Percentiles rank a stretch among this genome's conserved stretches.
Evolutionary conservation across 306 rosid species (phyloP).

Genomic region (Lithocarpus polystachyus): DNA sequence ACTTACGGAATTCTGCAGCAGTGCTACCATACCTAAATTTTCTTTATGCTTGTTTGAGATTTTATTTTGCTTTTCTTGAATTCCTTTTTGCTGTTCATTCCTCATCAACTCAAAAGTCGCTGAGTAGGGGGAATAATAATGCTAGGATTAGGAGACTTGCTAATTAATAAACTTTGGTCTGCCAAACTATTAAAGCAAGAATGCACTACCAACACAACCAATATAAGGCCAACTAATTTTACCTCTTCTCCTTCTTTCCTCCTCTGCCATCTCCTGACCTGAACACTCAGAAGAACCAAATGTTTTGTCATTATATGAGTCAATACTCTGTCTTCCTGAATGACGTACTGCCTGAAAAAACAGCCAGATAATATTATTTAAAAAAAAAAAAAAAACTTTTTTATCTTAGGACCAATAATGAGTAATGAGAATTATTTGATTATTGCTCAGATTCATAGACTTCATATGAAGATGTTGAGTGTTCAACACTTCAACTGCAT

Average conservation of each 20-base stretch:
- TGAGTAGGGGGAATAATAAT: neutral
- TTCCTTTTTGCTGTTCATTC: neutral
- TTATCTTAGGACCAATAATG: neutral
- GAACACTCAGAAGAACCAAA: conserved; percentile 28
- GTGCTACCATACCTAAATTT: neutral
- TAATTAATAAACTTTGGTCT: neutral
- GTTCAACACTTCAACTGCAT: neutral
- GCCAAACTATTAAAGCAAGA: conserved; percentile 5
- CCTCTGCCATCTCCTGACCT: conserved; percentile 19
- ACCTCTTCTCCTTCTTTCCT: conserved; percentile 22
- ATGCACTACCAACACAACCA: neutral
- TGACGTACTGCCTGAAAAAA: conserved; percentile 38
- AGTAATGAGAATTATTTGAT: neutral
- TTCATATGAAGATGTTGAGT: neutral
- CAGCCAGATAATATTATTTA: neutral
- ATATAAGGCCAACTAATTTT: neutral
- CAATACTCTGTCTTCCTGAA: conserved; percentile 15
- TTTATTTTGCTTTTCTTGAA: conserved; percentile 4
- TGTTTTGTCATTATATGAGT: conserved; percentile 12
- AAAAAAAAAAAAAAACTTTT: neutral
- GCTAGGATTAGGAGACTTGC: neutral
- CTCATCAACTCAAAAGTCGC: conserved; percentile 12
- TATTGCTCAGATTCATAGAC: neutral
- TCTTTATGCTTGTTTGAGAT: conserved; percentile 4
- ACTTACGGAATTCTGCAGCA: neutral